Evolutionary conservation across 192 early-diverging fungal genomes (phyloP), one percentile per base, ranked within the genome.

Genomic region (Backusella mclennaniae): DNA sequence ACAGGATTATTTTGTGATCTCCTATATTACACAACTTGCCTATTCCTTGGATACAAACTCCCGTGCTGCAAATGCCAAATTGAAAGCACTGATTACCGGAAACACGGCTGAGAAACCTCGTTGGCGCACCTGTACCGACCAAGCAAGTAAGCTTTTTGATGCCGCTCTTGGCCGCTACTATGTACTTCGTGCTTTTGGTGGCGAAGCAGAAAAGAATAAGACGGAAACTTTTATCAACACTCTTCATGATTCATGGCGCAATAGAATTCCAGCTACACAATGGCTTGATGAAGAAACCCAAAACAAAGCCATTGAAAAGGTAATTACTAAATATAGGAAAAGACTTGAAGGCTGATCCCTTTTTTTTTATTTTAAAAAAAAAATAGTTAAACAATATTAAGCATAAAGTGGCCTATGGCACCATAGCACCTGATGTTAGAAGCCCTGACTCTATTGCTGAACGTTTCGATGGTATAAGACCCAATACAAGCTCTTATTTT

Each of bases 361-460:
- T 31, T 3, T 56, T 26, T 7, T 66, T 17, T 19, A 3, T 4
- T 33, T 4, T 26, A 26, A 9, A 29, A 59, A 29, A 11, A 38
- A 36, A n/a, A 11, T 71, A 76, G 75, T 23, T 92, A 1, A 81
- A 87, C 75, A 74, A 81, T 26, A 86, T 93, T 44, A 73, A 84
- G 17, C 80, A 87, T 68, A 88, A 91, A 77, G 84, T 92, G 67
- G 93, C 89, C 4, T 93, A 89, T 68, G 88, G 87, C 8, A 82
- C 84, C 29, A 84, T 85, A 77, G 84, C 89, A 3, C 85, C 85
- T 17, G 87, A 95, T 76, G 67, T 89, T 5, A 71, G 79, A 33
- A 84, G 79, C 7, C 77, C 86, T 3, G 59, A 79, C 8, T 74
- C 80, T 1, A 71, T 94, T 14, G 81, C 79, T 11, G 91, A 91